Evolutionary conservation across 768 basidiomycete genomes (phyloP).

Genomic region (Tricholoma saponaceum): DNA sequence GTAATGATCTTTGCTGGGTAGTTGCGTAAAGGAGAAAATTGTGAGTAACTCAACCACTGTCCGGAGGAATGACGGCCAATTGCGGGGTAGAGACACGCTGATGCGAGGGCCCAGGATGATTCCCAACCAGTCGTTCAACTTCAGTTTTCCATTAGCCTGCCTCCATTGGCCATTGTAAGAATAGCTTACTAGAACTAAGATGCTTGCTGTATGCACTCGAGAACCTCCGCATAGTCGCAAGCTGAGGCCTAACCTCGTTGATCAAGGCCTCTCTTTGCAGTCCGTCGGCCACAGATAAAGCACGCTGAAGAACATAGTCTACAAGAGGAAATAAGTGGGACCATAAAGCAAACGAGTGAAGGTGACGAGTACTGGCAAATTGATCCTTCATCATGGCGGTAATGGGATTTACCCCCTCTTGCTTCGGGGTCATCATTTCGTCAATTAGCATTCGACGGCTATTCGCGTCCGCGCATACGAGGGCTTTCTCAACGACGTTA

Average conservation of each 20-base stretch:
- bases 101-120: conserved; percentile 27
- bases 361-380: conserved; percentile 66
- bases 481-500: conserved; percentile 92
- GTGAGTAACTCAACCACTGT: conserved; percentile 20
- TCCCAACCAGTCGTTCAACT: conserved; percentile 73
- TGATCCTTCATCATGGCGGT: conserved; percentile 83
- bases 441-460: conserved; percentile 70
- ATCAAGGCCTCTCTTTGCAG: conserved; percentile 69
- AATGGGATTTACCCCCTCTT: conserved; percentile 67
- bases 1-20: conserved; percentile 1
- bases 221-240: conserved; percentile 66
- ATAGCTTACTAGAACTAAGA: conserved; percentile 65
- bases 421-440: conserved; percentile 67
- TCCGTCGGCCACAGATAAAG: conserved; percentile 62
- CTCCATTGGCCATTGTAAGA: neutral
- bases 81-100: conserved; percentile 14
- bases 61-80: conserved; percentile 9
- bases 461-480: conserved; percentile 59
- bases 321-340: neutral
- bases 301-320: conserved; percentile 88
- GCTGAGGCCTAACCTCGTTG: conserved; percentile 58
- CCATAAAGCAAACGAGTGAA: neutral
- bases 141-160: conserved; percentile 8
- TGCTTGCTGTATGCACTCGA: conserved; percentile 78
- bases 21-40: conserved; percentile 17